Percentiles rank a stretch among this genome's conserved stretches.
phyloP scores from a whole-genome alignment of 2,329 filamentous ascomycete genomes.

The Phialophora chinensis region DNA sequence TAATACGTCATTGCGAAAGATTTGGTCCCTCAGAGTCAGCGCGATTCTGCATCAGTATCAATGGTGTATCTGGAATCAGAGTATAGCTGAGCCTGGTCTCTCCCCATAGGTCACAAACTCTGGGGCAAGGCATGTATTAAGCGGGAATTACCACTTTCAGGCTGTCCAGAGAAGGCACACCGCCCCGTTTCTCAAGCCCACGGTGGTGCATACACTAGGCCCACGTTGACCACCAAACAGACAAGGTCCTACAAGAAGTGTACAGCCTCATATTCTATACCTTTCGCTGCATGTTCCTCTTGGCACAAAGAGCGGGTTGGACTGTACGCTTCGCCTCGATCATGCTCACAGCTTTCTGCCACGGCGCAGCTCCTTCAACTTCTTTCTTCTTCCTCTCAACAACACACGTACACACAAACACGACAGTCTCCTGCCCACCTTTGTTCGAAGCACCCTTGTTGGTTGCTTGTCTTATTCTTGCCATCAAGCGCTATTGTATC shows the following conservation, averaged over 20 bases:
- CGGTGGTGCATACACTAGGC: not conserved
- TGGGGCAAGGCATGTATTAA: not conserved
- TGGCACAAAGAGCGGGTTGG: not conserved
- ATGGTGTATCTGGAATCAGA: not conserved
- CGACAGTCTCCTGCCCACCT: not conserved
- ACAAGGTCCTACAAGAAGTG: not conserved
- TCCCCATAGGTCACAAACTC: not conserved
- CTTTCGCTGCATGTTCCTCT: not conserved
- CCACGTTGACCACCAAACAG: not conserved
- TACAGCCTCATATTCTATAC: not conserved
- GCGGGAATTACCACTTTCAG: not conserved
- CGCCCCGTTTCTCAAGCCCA: not conserved
- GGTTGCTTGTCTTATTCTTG: not conserved
- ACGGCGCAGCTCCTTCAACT: not conserved
- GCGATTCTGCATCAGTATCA: not conserved
- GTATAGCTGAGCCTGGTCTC: not conserved
- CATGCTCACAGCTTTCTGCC: not conserved
- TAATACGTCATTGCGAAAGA: not conserved
- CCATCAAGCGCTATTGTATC: not conserved
- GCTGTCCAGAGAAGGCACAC: not conserved
- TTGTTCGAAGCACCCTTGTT: not conserved
- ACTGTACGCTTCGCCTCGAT: slow-evolving; percentile 1
- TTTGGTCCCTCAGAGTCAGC: not conserved
- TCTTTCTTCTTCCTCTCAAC: not conserved
- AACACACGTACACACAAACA: not conserved